These are phyloP conservation scores for Verticillium nonalfalfae DNA, from an alignment of 2,329 filamentous ascomycete species.

Conservation along the genomic window DNA sequence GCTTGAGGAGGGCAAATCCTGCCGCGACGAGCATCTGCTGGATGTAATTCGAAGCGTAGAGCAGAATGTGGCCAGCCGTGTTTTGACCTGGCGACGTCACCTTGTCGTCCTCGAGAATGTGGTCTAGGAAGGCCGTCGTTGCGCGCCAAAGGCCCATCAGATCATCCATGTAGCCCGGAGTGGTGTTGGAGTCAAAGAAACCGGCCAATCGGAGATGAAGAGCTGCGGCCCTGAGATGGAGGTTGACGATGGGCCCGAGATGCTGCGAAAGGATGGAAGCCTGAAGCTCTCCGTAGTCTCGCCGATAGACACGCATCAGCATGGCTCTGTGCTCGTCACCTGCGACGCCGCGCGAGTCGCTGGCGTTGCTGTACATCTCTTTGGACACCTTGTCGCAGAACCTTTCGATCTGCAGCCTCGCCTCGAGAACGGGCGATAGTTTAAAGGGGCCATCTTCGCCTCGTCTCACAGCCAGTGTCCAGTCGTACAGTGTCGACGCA, in stretches of 20 bases:
- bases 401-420: slow-evolving; percentile 63
- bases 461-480: slow-evolving; percentile 58
- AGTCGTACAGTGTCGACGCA: slow-evolving; percentile 71
- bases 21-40: slow-evolving; percentile 83
- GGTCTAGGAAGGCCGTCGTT: slow-evolving; percentile 62
- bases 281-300: slow-evolving; percentile 58
- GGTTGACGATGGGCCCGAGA: slow-evolving; percentile 50
- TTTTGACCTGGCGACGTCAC: slow-evolving; percentile 37
- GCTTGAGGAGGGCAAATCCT: slow-evolving; percentile 69
- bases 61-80: slow-evolving; percentile 48
- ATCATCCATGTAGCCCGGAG: slow-evolving; percentile 66
- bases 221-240: slow-evolving; percentile 66
- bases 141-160: slow-evolving; percentile 71
- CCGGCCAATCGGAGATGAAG: slow-evolving; percentile 72
- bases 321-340: slow-evolving; percentile 62
- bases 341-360: slow-evolving; percentile 62
- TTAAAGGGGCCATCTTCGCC: slow-evolving; percentile 54
- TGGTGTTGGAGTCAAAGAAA: slow-evolving; percentile 73
- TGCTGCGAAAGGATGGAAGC: slow-evolving; percentile 53
- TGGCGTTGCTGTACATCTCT: slow-evolving; percentile 73
- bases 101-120: slow-evolving; percentile 49
- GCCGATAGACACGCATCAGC: slow-evolving; percentile 59
- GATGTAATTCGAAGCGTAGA: slow-evolving; percentile 68
- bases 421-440: slow-evolving; percentile 56
- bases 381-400: slow-evolving; percentile 74